Percentiles rank a stretch among this genome's conserved stretches.
These are phyloP conservation scores for Pachyrhizus erosus DNA, from an alignment of 306 rosid genomes.

Conservation along the genomic window DNA sequence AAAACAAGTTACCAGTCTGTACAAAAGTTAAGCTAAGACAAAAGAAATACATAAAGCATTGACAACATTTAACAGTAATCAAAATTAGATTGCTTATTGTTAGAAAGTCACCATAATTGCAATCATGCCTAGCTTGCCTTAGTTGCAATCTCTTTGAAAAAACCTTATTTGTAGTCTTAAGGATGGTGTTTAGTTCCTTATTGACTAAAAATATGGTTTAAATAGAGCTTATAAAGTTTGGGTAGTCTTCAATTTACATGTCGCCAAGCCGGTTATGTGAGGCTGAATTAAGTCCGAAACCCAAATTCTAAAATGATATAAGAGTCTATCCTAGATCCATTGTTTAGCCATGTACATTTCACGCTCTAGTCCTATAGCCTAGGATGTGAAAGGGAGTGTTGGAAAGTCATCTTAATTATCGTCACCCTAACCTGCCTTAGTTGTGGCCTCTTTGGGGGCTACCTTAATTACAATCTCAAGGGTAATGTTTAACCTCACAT, in stretches of 20 bases:
- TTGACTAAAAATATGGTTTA: background rate
- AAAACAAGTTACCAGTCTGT: too few relatives aligned
- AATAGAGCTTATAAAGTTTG: background rate
- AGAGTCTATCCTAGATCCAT: too few relatives aligned
- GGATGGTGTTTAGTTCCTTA: background rate
- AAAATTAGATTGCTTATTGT: background rate
- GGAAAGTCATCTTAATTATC: background rate
- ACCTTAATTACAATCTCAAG: background rate
- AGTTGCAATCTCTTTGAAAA: background rate
- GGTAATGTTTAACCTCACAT: background rate
- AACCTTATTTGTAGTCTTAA: background rate
- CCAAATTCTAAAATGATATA: too few relatives aligned
- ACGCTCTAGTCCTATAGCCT: too few relatives aligned
- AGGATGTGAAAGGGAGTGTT: too few relatives aligned
- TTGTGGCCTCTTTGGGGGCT: background rate
- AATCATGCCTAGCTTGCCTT: background rate
- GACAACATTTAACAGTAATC: too few relatives aligned
- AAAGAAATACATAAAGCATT: too few relatives aligned
- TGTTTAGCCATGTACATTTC: too few relatives aligned
- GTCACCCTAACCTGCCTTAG: background rate
- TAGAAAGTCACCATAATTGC: background rate
- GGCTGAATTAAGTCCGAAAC: too few relatives aligned
- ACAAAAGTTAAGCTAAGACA: too few relatives aligned
- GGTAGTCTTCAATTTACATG: too few relatives aligned
- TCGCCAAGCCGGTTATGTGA: too few relatives aligned